These are phyloP conservation scores for Vanrija pseudolonga DNA, from an alignment of 1,284 basidiomycete species.

Conservation along the genomic window DNA sequence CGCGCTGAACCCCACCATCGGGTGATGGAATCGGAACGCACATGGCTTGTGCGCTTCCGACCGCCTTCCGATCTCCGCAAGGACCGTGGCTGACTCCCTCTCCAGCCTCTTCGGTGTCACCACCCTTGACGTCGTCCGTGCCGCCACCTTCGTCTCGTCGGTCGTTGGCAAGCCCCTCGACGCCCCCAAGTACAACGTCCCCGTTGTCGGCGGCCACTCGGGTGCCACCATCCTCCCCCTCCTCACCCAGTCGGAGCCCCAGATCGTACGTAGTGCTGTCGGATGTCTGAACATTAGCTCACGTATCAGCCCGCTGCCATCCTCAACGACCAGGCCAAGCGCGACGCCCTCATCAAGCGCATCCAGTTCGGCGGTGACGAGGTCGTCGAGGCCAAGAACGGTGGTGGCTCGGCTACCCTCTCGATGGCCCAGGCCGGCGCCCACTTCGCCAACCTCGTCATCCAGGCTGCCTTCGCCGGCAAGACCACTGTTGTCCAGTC, in stretches of 20 bases:
- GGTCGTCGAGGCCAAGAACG: constrained; percentile 59
- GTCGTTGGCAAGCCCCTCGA: constrained; percentile 65
- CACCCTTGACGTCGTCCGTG: constrained; percentile 94
- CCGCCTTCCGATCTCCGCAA: neutral
- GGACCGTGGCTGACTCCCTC: neutral
- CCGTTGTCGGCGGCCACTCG: constrained; percentile 94
- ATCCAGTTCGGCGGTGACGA: constrained; percentile 93
- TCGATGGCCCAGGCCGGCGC: constrained; percentile 93
- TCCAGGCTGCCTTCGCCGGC: constrained; percentile 74
- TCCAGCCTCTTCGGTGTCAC: constrained; percentile 71
- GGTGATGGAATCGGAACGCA: neutral
- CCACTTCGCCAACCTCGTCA: constrained; percentile 77
- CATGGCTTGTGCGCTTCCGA: no score
- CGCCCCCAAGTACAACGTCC: constrained; percentile 63
- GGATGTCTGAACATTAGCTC: neutral
- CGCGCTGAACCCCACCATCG: neutral
- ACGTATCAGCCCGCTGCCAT: constrained; percentile 27
- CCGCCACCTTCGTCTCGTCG: constrained; percentile 82
- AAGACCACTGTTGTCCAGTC: constrained; percentile 82
- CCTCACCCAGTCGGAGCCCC: constrained; percentile 68
- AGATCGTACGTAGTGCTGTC: constrained; percentile 29
- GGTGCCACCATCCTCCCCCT: constrained; percentile 95
- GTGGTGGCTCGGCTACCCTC: constrained; percentile 81
- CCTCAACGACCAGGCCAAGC: constrained; percentile 57
- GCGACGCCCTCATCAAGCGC: constrained; percentile 69